Percentiles rank a stretch among this genome's conserved stretches.
phyloP scores from a whole-genome alignment of 2,329 filamentous ascomycete species.

The Madurella mycetomatis region DNA sequence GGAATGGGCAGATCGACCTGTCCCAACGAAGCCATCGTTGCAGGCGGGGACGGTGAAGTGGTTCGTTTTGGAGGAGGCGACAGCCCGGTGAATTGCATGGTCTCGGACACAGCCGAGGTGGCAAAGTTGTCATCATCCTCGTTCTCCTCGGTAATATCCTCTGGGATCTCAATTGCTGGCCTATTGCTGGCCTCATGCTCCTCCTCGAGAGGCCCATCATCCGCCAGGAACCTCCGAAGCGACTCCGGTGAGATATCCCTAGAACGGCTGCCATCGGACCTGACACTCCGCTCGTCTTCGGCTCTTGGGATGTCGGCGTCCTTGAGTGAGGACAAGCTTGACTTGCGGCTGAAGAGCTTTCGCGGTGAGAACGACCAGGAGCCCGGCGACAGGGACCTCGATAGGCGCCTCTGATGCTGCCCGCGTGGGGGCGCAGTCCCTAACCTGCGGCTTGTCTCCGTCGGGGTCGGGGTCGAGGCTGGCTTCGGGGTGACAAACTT shows the following conservation, averaged over 20 bases:
- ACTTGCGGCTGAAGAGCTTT: conserved; percentile 46
- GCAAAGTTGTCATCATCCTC: conserved; percentile 63
- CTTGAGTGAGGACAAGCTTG: conserved; percentile 28
- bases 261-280: conserved; percentile 40
- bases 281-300: conserved; percentile 31
- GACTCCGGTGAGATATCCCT: conserved; percentile 55
- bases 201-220: conserved; percentile 38
- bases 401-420: conserved; percentile 35
- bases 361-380: conserved; percentile 45
- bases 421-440: conserved; percentile 32
- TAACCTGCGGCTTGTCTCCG: conserved; percentile 37
- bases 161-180: conserved; percentile 37
- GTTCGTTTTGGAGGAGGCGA: conserved; percentile 51
- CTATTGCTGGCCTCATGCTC: conserved; percentile 33
- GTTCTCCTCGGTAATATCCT: conserved; percentile 46
- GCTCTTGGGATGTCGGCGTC: conserved; percentile 24
- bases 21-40: conserved; percentile 19
- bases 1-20: conserved; percentile 8
- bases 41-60: conserved; percentile 25
- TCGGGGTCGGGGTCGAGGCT: conserved; percentile 45
- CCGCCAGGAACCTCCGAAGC: conserved; percentile 47
- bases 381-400: conserved; percentile 45
- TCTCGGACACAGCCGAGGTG: conserved; percentile 46
- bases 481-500: conserved; percentile 68
- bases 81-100: conserved; percentile 41